Base-by-base conservation (phyloP, 2,329 filamentous ascomycete species). In the Escovopsis sp. region DNA sequence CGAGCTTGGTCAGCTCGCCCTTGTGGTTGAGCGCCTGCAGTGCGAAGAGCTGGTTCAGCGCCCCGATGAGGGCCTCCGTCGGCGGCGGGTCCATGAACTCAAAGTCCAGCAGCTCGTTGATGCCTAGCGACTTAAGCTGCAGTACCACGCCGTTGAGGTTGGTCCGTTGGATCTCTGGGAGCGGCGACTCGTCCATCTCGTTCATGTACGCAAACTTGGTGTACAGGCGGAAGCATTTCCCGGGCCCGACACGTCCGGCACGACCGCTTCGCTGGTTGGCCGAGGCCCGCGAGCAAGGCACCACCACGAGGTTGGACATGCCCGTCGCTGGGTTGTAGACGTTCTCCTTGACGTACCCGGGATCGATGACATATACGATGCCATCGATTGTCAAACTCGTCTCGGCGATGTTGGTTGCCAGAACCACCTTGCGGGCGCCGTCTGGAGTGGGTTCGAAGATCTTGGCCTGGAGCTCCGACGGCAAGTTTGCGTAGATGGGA, bases 401-500 rank as follows among this genome's bases (percentile, higher is more conserved):
- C 60, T 98, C 91, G 2, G 91, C 91, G 59, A 98, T 96, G 56
- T 98, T 98, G 2, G 91, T 96, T 0, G 89, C 87, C 32, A 96
- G 65, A 0, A 98, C 86, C 0, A 96, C 86, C 57, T 96, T 98
- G 25, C 91, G 75, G 0, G 84, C 81, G 14, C 81, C 81, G 0
- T 81, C 76, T 0, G 91, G 89, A 0, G 89, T 94, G 0, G 88
- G 87, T 53, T 94, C 86, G 53, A 98, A 98, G 49, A 96, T 94
- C 57, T 89, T 89, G 38, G 82, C 76, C 57, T 98, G 91, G 1
- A 94, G 65, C 44, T 96, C 88, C 0, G 86, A 87, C 0, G 88
- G 88, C 33, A 98, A 64, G 53, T 94, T 94, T 53, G 87, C 84
- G 56, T 98, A 98, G 43, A 98, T 93, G 3, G 91, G 91, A 55